phyloP scores from a whole-genome alignment of 2,329 filamentous ascomycete species.

The Xylariaceae sp. region DNA sequence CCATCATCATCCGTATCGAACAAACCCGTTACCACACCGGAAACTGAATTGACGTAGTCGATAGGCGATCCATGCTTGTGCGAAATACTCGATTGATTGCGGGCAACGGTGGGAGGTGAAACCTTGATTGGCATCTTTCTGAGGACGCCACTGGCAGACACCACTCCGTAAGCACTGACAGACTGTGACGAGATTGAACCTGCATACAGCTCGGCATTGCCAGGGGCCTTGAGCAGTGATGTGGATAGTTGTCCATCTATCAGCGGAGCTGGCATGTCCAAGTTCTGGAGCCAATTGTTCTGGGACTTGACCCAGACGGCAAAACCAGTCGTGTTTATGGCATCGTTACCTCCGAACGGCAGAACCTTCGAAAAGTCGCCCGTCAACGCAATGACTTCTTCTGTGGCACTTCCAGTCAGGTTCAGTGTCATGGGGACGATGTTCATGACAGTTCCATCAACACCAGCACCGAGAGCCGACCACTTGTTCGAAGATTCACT shows the following conservation, averaged over 20 bases:
- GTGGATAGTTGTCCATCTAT: conserved; percentile 70
- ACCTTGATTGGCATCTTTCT: conserved; percentile 56
- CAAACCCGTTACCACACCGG: conserved; percentile 69
- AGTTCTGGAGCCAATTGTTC: conserved; percentile 81
- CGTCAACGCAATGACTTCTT: conserved; percentile 72
- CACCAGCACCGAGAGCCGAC: conserved; percentile 75
- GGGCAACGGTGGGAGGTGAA: conserved; percentile 31
- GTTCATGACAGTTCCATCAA: conserved; percentile 70
- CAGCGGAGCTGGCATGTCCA: conserved; percentile 58
- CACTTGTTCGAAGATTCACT: conserved; percentile 64
- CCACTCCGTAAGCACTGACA: conserved; percentile 67
- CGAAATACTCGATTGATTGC: conserved; percentile 34
- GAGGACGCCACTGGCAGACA: conserved; percentile 55
- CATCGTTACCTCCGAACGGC: conserved; percentile 58
- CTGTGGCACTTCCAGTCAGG: conserved; percentile 60
- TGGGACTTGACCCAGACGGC: conserved; percentile 87
- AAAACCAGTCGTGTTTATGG: conserved; percentile 65
- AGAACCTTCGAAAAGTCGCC: conserved; percentile 73
- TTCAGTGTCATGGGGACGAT: conserved; percentile 78
- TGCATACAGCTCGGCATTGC: conserved; percentile 64
- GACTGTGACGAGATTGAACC: conserved; percentile 76
- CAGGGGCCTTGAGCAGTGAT: conserved; percentile 58
- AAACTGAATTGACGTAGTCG: conserved; percentile 38
- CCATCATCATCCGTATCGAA: conserved; percentile 65
- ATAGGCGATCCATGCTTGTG: conserved; percentile 44